Evolutionary conservation across 2,329 filamentous ascomycete species (phyloP), one percentile per base, ranked within the genome.

Genomic region (Paraconiothyrium brasiliense): DNA sequence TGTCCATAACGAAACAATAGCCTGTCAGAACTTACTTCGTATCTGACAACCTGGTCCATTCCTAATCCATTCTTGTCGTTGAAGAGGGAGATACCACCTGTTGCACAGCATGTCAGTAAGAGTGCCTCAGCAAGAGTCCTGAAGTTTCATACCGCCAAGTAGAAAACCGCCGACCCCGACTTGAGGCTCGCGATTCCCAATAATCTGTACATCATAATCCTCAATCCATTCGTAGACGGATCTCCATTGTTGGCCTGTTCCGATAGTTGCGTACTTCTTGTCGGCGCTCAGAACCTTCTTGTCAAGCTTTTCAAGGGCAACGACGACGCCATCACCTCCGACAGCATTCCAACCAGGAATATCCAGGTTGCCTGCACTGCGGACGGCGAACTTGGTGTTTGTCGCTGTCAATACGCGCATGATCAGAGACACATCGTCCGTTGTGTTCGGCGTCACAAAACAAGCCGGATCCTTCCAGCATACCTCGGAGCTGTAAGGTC

Each of bases 161-260:
- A 47, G 44, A 27, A 47, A 47, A 1, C 44, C 44, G 9, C 44
- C 44, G 24, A 30, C 44, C 9, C 44, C 44, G 3, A 47, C 44
- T 11, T 20, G n/a, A 27, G 22, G 22, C 13, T 47, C 44, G 10
- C 24, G 24, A 20, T 20, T 10, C 13, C 44, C 22, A 47, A 27
- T 20, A 11, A 27, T 22, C 44, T 47, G 44, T 22, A 47, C 24
- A 16, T 20, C 22, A 7, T 27, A 8, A 22, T 11, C 11, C 20
- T 27, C 24, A 27, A 27, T 27, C 44, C 22, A 47, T 22, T 24
- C 13, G 44, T 47, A 47, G 11, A 47, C 24, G 2, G 44, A 22
- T 20, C 22, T 11, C 44, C 44, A 47, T 13, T 24, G 20, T 13
- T 24, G 44, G 13, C 44, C 20, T 69, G 67, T 0, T 71, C 66